Base-by-base conservation (phyloP, 805 yeast species). In the Pichia gijzeniarum region DNA sequence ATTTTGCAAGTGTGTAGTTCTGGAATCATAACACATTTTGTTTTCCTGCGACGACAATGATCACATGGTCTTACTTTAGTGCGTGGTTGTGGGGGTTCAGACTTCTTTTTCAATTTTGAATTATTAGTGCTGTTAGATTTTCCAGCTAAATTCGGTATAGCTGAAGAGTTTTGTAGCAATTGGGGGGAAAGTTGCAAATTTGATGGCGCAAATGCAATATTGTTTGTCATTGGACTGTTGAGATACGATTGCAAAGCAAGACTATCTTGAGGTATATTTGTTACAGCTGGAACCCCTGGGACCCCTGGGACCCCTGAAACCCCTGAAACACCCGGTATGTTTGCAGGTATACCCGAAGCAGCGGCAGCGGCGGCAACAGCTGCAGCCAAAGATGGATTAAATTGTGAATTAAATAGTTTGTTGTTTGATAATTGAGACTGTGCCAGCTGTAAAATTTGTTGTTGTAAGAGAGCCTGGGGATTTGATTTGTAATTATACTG, bases 21-120 rank as follows among this genome's bases (percentile, higher is more conserved):
- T 2, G 86, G 82, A 2, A 76, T 70, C 53, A 80, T 69, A 21
- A 85, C 82, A 68, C 97, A 90, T 52, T 85, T 79, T 19, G 84
- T 82, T 58, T 85, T 86, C 40, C 90, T 71, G 47, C 89, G 69
- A 35, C 95, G 71, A 62, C 97, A 90, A 53, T 82, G 87, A 58
- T 86, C 95, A 59, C 96, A 89, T 1, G 95, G 91, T 31, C 79
- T 66, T 19, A 76, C 64, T 52, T 71, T 66, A 1, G 68, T 54
- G 32, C 66, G 53, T 4, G 69, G 76, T 47, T 73, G 74, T 5
- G 70, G 63, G 2, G 59, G 59, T 35, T 60, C 65, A 25, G 45
- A 39, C 38, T 53, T 52, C 34, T 48, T 48, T 14, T 44, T 31
- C 17, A 10, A 18, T n/a, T 28, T 38, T 17, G 19, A 12, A 27